Percentiles rank a stretch among this genome's conserved stretches.
phyloP scores from a whole-genome alignment of 805 yeast species.

The Metschnikowia proteae region DNA sequence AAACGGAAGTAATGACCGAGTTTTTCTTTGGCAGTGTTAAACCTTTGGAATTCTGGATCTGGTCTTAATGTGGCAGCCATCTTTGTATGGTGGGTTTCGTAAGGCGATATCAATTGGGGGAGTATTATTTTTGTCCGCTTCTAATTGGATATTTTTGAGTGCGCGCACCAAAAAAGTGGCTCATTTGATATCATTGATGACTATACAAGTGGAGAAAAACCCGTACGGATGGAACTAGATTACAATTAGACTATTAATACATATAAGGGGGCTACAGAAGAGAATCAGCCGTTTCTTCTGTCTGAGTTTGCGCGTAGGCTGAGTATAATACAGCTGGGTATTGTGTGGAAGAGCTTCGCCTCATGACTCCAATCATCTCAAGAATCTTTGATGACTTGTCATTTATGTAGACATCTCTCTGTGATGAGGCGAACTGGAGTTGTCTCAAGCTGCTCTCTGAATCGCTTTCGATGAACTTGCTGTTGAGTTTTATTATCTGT shows the following conservation, averaged over 20 bases:
- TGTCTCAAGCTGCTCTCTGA: slow-evolving; percentile 21
- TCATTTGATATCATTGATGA: no score
- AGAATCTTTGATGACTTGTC: slow-evolving; percentile 27
- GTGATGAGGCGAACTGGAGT: slow-evolving; percentile 24
- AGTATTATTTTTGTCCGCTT: slow-evolving; percentile 11
- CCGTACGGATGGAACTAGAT: background rate
- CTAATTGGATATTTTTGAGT: slow-evolving; percentile 17
- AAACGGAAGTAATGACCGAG: slow-evolving; percentile 41
- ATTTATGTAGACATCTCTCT: slow-evolving; percentile 39
- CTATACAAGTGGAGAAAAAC: no score
- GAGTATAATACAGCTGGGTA: slow-evolving; percentile 6
- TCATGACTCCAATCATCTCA: slow-evolving; percentile 11
- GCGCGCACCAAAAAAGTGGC: slow-evolving; percentile 13
- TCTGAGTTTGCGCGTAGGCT: slow-evolving; percentile 3
- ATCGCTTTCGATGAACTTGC: slow-evolving; percentile 22
- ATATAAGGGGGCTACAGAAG: background rate
- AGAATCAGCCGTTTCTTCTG: background rate
- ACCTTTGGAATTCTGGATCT: slow-evolving; percentile 39
- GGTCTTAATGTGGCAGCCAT: slow-evolving; percentile 46
- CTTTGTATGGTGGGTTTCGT: slow-evolving; percentile 2
- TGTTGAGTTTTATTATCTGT: slow-evolving; percentile 26
- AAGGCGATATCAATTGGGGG: background rate
- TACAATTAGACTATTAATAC: background rate
- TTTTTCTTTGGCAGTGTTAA: slow-evolving; percentile 41
- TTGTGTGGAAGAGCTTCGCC: background rate